phyloP scores from a whole-genome alignment of 2,329 filamentous ascomycete species.

The Pestalotiopsis sp. region DNA sequence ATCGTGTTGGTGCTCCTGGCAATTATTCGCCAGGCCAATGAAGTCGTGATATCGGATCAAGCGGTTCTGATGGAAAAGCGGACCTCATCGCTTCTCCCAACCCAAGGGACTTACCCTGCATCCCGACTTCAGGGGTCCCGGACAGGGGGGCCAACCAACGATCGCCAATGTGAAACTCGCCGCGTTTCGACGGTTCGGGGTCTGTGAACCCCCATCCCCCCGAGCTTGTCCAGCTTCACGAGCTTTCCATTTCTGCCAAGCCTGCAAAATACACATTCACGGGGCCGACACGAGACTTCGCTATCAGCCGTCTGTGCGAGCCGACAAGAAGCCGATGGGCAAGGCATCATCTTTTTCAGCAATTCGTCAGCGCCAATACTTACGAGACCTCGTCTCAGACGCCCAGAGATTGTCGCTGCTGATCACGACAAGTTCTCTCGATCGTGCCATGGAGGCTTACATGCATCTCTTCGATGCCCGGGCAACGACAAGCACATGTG shows the following conservation, averaged over 20 bases:
- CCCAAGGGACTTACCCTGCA: conserved; percentile 10
- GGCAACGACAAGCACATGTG: background rate
- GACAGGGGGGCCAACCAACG: conserved; percentile 23
- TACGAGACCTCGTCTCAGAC: background rate
- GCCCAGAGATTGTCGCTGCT: background rate
- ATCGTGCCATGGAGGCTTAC: background rate
- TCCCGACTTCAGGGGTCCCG: conserved; percentile 4
- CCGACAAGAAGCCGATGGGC: background rate
- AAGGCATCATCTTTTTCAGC: background rate
- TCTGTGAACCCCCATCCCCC: conserved; percentile 3
- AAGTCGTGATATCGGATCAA: conserved; percentile 17
- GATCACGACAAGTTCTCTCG: background rate
- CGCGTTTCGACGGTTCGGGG: conserved; percentile 27
- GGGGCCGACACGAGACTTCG: background rate
- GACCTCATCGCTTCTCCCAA: background rate
- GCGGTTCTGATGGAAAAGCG: conserved; percentile 5
- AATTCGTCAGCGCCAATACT: background rate
- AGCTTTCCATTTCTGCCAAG: background rate
- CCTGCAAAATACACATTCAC: background rate
- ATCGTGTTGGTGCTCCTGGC: conserved; percentile 10
- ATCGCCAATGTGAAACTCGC: conserved; percentile 32
- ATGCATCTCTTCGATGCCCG: background rate
- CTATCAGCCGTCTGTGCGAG: background rate
- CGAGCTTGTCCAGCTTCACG: background rate
- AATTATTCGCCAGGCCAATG: conserved; percentile 18